Percentiles rank a stretch among this genome's conserved stretches.
Evolutionary conservation across 176 grass and related monocot species (phyloP).

Genomic region (maize (Zea mays)): DNA sequence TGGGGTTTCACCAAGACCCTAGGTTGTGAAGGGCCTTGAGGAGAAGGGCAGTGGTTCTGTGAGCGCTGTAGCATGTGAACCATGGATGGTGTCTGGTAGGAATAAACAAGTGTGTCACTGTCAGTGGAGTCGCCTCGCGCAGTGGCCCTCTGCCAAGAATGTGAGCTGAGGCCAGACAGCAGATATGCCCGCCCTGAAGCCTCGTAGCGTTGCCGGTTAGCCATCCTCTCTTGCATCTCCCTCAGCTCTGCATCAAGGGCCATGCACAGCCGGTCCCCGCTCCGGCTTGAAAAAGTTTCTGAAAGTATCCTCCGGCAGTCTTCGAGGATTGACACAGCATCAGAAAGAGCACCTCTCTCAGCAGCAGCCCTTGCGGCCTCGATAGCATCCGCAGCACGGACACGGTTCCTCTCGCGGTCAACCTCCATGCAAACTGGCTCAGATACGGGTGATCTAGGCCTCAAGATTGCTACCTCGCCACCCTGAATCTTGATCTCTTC

Average conservation of each 20-base stretch:
- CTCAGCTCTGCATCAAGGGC: constrained; percentile 82
- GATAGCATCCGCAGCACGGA: constrained; percentile 71
- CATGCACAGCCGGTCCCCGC: constrained; percentile 67
- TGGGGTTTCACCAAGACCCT: constrained; percentile 47
- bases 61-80: constrained; percentile 83
- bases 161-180: constrained; percentile 86
- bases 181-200: constrained; percentile 76
- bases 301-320: constrained; percentile 54
- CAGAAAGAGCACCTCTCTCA: constrained; percentile 69
- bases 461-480: constrained; percentile 56
- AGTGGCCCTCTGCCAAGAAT: constrained; percentile 93
- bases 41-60: constrained; percentile 51
- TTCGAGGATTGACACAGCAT: constrained; percentile 76
- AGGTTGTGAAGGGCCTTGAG: constrained; percentile 34
- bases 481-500: constrained; percentile 55
- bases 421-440: constrained; percentile 74
- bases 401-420: constrained; percentile 85
- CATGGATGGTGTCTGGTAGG: constrained; percentile 94
- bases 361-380: constrained; percentile 68
- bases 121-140: constrained; percentile 75
- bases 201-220: constrained; percentile 62
- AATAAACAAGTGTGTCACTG: constrained; percentile 55
- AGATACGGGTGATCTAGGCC: constrained; percentile 38
- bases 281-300: constrained; percentile 57
- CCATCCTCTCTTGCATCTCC: constrained; percentile 97